Evolutionary conservation across 2,329 filamentous ascomycete species (phyloP), one percentile per base, ranked within the genome.

Genomic region (Fusarium marasasianum): DNA sequence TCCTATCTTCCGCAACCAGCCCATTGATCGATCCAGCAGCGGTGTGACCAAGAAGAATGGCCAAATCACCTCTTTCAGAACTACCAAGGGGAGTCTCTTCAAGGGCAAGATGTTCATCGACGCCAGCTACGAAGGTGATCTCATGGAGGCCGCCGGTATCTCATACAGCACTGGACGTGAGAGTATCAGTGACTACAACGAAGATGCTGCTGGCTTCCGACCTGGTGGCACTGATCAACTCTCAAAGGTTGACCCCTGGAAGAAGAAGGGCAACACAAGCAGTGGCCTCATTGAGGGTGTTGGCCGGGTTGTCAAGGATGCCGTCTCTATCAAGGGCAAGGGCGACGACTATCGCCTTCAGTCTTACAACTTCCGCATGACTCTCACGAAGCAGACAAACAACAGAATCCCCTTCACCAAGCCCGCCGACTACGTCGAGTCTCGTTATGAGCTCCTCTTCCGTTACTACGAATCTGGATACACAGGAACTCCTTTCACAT

Each of bases 61-160:
- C 2, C 47, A 59, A 8, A 75, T 75, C 14, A n/a, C 47, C 1
- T 75, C 72, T 17, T 75, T 75, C 44, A 75, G 50, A 41, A 75
- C 73, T 2, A 38, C 60, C 6, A 51, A 31, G 7, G 73, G 73
- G 12, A 43, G 48, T 17, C 35, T 70, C 51, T 75, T 71, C 13
- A 20, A 50, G 12, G 73, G 56, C 33, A 75, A 76, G 55, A 76
- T 75, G 70, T 75, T 75, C 13, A 75, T 75, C 11, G 73, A 75
- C 38, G 73, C 73, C 20, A 66, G 73, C 29, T 75, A 76, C 13
- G 73, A 75, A 29, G 73, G 73, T n/a, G 73, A 75, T 12, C 53
- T 75, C 20, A 76, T 75, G 73, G 73, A 71, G 45, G 61, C 73
- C 14, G 73, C 73, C 11, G 71, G 61, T 5, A 59, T 75, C 13